Evolutionary conservation across 2,329 filamentous ascomycete genomes (phyloP).

Genomic region (Zelopaecilomyces penicillatus): DNA sequence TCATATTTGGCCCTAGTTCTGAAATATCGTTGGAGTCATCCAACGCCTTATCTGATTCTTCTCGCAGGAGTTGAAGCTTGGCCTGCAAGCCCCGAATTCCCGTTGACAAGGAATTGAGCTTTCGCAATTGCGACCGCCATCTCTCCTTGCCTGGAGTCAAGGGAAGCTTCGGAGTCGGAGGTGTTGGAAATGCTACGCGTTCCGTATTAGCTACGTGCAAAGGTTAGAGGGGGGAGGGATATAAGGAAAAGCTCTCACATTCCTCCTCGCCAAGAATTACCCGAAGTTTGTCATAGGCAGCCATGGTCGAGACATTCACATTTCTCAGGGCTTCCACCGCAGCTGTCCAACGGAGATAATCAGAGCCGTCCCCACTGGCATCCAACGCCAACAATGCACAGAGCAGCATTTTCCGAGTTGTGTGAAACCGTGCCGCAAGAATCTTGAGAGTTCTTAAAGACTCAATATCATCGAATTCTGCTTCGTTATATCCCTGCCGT

Average conservation of each 20-base stretch:
- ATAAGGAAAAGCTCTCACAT: constrained; percentile 40
- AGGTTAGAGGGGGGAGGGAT: neutral
- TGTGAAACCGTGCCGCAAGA: constrained; percentile 70
- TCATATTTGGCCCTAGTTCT: constrained; percentile 69
- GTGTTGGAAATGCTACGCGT: constrained; percentile 40
- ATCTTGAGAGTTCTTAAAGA: constrained; percentile 75
- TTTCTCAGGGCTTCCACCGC: constrained; percentile 67
- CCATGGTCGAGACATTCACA: constrained; percentile 52
- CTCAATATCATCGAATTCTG: constrained; percentile 67
- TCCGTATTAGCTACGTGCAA: constrained; percentile 1
- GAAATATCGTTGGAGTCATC: constrained; percentile 65
- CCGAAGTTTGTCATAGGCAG: constrained; percentile 58
- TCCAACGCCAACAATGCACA: constrained; percentile 85
- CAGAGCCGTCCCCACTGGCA: constrained; percentile 66
- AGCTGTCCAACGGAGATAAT: constrained; percentile 70
- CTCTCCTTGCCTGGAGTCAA: constrained; percentile 71
- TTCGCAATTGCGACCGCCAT: constrained; percentile 77
- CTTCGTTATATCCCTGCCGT: constrained; percentile 54
- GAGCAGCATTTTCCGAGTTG: constrained; percentile 73
- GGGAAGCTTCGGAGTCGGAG: constrained; percentile 49
- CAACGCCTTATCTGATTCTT: constrained; percentile 75
- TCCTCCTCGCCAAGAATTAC: constrained; percentile 71
- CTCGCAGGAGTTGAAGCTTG: constrained; percentile 83
- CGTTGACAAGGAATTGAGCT: constrained; percentile 79
- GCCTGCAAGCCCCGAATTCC: constrained; percentile 88